Percentiles rank a stretch among this genome's conserved stretches.
phyloP scores from a whole-genome alignment of 2,329 filamentous ascomycete species.

The Verticillium isaacii region DNA sequence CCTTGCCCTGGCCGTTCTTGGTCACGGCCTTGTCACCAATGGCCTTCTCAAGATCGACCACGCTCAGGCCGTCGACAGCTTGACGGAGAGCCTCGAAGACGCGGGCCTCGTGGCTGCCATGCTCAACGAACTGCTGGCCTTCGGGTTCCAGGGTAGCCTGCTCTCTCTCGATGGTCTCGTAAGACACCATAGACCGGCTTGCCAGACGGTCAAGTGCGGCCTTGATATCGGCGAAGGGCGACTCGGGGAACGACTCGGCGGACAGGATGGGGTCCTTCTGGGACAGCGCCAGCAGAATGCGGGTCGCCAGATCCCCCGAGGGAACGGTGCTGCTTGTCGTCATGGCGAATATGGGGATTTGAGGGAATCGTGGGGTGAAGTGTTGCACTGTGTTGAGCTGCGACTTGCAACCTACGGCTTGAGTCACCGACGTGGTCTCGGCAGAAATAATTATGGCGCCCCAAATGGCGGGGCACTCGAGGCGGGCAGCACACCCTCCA shows the following conservation, averaged over 20 bases:
- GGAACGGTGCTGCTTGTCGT: conserved; percentile 30
- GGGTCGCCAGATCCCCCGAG: conserved; percentile 54
- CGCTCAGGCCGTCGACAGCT: conserved; percentile 74
- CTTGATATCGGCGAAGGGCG: conserved; percentile 68
- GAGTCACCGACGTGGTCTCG: conserved; percentile 3
- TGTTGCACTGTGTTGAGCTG: neutral
- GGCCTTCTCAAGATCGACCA: conserved; percentile 64
- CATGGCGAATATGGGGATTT: conserved; percentile 28
- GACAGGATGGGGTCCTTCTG: conserved; percentile 62
- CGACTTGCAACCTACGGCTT: neutral
- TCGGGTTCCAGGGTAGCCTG: conserved; percentile 72
- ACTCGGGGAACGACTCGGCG: conserved; percentile 62
- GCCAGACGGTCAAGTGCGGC: conserved; percentile 80
- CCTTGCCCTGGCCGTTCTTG: conserved; percentile 89
- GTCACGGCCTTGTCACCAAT: conserved; percentile 70
- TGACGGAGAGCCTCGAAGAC: conserved; percentile 71
- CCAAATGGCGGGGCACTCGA: conserved; percentile 2
- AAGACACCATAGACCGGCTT: conserved; percentile 81
- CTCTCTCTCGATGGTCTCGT: conserved; percentile 78
- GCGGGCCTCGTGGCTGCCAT: conserved; percentile 78
- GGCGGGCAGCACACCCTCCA: neutral
- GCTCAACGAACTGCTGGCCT: conserved; percentile 64
- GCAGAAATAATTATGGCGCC: conserved; percentile 3
- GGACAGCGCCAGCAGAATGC: conserved; percentile 63
- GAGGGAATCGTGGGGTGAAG: neutral